Base-by-base conservation (phyloP, 1,284 basidiomycete species). In the Trametes polyzona region DNA sequence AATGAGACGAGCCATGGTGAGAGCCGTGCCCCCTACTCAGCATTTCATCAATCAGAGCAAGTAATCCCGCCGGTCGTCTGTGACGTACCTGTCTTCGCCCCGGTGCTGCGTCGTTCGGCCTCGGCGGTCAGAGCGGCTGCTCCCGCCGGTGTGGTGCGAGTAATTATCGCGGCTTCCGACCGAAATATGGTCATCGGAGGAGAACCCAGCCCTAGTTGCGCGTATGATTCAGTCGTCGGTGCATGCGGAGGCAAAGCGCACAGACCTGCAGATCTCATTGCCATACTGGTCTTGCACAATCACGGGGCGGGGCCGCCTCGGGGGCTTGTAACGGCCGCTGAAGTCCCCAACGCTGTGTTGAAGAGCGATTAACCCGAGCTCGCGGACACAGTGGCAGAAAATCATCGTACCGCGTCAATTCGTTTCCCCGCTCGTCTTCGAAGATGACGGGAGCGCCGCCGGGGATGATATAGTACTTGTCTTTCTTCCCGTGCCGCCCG, bases 361-460 rank as follows among this genome's bases (percentile, higher is more conserved):
- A 24, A 8, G 10, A 33, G 7, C 8, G 33, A 50, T 50, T 43
- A 47, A 11, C 43, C 17, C 29, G 5, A 39, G 35, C 47, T 26
- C 9, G 11, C n/a, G 47, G 47, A 35, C 17, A n/a, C 36, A 32
- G 44, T 35, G 10, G 36, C 6, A 12, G 26, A 58, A n/a, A n/a
- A n/a, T n/a, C n/a, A n/a, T n/a, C 65, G 54, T 71, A 84, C 88
- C 88, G 82, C 8, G 81, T 81, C 24, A 90, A 79, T 62, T 88
- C 84, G 54, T 82, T 81, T 23, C 88, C 88, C 37, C 78, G 69
- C 62, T 84, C 82, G 65, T 90, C 88, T 67, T 84, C 78, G 65
- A 90, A 88, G 43, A 90, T 79, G 14, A 89, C 83, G 55, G 83
- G 81, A 61, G 84, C 76, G 23, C 86, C 87, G 14, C 77, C 78